Conservation (phyloP, 495 filamentous ascomycete species). For the Aspergillus conjunctus region DNA sequence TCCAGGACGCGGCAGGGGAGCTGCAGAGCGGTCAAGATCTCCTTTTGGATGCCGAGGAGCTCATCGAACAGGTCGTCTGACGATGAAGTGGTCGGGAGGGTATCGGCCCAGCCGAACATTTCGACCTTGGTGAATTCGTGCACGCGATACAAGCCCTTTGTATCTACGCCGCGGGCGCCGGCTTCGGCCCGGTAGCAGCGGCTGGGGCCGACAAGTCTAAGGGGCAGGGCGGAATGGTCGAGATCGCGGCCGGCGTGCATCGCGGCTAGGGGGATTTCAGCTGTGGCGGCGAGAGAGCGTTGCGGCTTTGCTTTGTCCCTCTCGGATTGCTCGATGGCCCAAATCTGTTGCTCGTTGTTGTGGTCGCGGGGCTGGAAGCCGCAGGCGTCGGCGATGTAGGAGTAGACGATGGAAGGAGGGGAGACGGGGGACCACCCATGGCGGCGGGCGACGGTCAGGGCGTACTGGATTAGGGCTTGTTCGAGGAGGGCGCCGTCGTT, state of each 20-base stretch:
- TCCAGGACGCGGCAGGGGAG: conserved; percentile 89
- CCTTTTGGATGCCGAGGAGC: conserved; percentile 81
- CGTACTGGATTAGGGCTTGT: conserved; percentile 87
- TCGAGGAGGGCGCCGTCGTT: conserved; percentile 90
- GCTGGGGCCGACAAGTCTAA: conserved; percentile 79
- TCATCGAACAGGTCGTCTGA: conserved; percentile 70
- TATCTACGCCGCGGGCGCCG: conserved; percentile 82
- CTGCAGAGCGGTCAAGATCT: conserved; percentile 71
- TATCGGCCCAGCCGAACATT: conserved; percentile 81
- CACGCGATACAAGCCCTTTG: conserved; percentile 95
- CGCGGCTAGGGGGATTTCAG: conserved; percentile 90
- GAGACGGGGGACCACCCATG: conserved; percentile 75
- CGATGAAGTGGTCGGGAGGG: conserved; percentile 36
- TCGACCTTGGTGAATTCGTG: conserved; percentile 99
- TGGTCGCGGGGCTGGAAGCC: conserved; percentile 93
- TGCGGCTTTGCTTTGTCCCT: conserved; percentile 61
- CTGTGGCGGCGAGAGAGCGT: conserved; percentile 78
- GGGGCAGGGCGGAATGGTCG: conserved; percentile 62
- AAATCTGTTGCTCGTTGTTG: conserved; percentile 88
- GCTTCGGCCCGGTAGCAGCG: conserved; percentile 94
- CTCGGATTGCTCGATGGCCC: conserved; percentile 70
- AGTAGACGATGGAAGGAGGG: conserved; percentile 89
- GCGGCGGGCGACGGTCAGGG: conserved; percentile 66
- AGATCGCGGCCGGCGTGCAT: conserved; percentile 79
- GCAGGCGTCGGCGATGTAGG: conserved; percentile 84